Conservation (phyloP, 139 green algal species). For the Auxenochlorella pyrenoidosa region DNA sequence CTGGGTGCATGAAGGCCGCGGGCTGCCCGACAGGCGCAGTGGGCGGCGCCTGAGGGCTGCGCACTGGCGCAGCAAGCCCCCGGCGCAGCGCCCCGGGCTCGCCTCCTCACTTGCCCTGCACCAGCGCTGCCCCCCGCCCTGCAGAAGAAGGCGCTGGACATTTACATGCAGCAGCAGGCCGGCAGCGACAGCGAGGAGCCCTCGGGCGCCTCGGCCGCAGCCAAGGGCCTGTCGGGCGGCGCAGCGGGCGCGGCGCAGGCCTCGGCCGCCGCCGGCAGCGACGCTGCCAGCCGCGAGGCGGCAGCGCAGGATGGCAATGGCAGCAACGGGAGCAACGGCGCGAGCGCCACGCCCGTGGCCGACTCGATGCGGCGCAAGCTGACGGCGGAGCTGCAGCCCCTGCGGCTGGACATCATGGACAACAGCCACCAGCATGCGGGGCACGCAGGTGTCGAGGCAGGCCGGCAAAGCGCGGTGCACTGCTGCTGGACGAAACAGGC, state of each 20-base stretch:
- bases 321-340: background rate
- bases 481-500: too few relatives aligned
- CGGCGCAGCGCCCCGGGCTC: too few relatives aligned
- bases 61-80: too few relatives aligned
- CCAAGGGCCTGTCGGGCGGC: background rate
- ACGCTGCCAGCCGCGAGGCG: background rate
- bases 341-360: slow-evolving; percentile 47
- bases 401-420: slow-evolving; percentile 60
- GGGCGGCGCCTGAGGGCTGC: too few relatives aligned
- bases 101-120: background rate
- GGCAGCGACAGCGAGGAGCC: slow-evolving; percentile 4
- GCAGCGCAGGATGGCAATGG: background rate
- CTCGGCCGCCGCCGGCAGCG: background rate
- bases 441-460: slow-evolving; percentile 45
- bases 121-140: slow-evolving; percentile 52
- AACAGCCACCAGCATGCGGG: slow-evolving; percentile 69
- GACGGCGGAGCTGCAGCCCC: slow-evolving; percentile 35
- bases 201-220: background rate
- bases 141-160: slow-evolving; percentile 81
- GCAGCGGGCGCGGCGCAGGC: background rate
- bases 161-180: slow-evolving; percentile 42
- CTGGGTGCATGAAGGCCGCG: too few relatives aligned
- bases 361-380: slow-evolving; percentile 60
- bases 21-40: too few relatives aligned
- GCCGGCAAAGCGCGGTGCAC: too few relatives aligned